phyloP scores from a whole-genome alignment of 371 early-diverging fungal species.

The Encephalitozoon cuniculi region DNA sequence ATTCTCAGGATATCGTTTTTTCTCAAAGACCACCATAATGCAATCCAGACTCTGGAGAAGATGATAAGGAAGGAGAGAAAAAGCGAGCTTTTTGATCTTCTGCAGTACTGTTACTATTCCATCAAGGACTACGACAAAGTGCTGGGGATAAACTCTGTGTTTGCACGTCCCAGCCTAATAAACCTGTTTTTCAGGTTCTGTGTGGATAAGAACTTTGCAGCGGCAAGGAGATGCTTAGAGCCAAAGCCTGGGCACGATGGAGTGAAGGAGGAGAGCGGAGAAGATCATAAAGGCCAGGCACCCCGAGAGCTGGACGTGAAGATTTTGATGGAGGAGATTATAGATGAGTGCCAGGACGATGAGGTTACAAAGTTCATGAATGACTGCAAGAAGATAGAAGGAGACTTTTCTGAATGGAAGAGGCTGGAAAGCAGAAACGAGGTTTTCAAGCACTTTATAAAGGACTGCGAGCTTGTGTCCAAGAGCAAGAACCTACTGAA shows the following conservation, averaged over 20 bases:
- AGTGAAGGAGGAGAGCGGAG: neutral
- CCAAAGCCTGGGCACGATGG: neutral
- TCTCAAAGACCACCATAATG: slow-evolving; percentile 25
- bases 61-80: neutral
- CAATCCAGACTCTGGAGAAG: slow-evolving; percentile 24
- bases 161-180: neutral
- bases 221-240: slow-evolving; percentile 23
- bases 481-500: neutral
- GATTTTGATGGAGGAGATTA: neutral
- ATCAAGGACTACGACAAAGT: slow-evolving; percentile 31
- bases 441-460: slow-evolving; percentile 2
- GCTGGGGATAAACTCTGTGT: slow-evolving; percentile 18
- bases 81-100: neutral
- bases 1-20: slow-evolving; percentile 10
- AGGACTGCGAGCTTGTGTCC: slow-evolving; percentile 29
- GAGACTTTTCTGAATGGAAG: slow-evolving; percentile 23
- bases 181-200: slow-evolving; percentile 37
- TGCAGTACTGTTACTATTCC: slow-evolving; percentile 21
- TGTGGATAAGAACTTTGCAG: slow-evolving; percentile 28
- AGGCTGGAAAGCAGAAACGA: neutral
- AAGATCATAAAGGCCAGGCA: neutral
- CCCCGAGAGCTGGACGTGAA: neutral
- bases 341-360: neutral
- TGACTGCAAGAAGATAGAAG: neutral
- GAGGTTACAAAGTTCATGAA: neutral